Percentiles rank a stretch among this genome's conserved stretches.
These are phyloP conservation scores for Camelina neglecta DNA, from an alignment of 345 rosid species.

Conservation along the genomic window DNA sequence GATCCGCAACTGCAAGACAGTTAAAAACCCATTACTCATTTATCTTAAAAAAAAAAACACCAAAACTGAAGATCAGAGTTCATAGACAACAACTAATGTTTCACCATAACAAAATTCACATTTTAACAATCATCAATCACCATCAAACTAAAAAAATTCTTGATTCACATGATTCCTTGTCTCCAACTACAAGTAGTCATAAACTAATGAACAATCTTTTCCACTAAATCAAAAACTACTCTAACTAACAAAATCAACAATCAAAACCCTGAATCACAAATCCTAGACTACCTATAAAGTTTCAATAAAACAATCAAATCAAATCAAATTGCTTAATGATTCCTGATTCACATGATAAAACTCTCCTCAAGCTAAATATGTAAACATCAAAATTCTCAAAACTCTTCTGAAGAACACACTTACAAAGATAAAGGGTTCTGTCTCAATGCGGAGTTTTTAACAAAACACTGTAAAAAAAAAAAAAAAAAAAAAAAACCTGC, in stretches of 20 bases:
- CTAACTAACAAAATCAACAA: background rate
- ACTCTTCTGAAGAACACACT: background rate
- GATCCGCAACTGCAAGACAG: constrained; percentile 82
- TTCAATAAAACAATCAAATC: background rate
- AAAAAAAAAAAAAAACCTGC: background rate
- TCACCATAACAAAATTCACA: background rate
- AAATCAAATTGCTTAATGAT: background rate
- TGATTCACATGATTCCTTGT: background rate
- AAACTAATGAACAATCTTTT: too few relatives aligned
- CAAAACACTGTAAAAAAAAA: background rate
- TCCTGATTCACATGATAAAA: background rate
- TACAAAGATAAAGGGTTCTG: background rate
- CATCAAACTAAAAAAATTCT: background rate
- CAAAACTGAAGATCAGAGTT: background rate
- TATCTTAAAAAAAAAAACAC: constrained; percentile 5
- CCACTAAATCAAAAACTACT: too few relatives aligned
- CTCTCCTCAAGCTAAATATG: background rate
- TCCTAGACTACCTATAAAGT: background rate
- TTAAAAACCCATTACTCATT: background rate
- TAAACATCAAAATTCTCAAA: background rate
- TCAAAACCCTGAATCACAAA: background rate
- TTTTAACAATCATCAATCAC: background rate
- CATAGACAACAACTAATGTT: background rate
- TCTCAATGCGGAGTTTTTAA: background rate
- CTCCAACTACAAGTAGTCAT: too few relatives aligned